Percentiles rank a stretch among this genome's conserved stretches.
Evolutionary conservation across 1,284 basidiomycete genomes (phyloP).

Genomic region (Moniliophthora roreri): DNA sequence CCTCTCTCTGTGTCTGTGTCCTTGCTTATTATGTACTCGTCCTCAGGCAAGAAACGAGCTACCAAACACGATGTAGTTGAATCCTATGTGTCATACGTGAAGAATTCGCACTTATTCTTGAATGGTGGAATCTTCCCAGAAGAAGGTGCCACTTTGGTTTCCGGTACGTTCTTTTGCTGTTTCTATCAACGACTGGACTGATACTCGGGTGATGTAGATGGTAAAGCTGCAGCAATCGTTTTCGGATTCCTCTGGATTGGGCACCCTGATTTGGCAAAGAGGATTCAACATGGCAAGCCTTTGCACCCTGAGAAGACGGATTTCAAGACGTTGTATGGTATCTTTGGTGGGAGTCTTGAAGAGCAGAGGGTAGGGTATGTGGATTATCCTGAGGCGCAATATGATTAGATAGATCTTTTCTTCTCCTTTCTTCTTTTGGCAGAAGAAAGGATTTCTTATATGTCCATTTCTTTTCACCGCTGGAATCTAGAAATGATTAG

Average conservation of each 20-base stretch:
- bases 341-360: not conserved
- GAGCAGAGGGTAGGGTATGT: not conserved
- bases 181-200: too few species aligned
- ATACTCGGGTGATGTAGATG: not conserved
- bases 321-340: slow-evolving; percentile 10
- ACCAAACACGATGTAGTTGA: slow-evolving; percentile 23
- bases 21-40: not conserved
- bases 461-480: too few species aligned
- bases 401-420: too few species aligned
- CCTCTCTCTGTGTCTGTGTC: not conserved
- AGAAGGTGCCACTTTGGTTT: slow-evolving; percentile 30
- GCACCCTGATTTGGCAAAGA: slow-evolving; percentile 24
- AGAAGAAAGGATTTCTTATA: too few species aligned
- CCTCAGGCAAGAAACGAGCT: slow-evolving; percentile 13
- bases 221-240: slow-evolving; percentile 17
- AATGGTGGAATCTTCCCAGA: slow-evolving; percentile 32
- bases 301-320: slow-evolving; percentile 13
- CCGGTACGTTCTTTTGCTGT: not conserved
- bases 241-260: slow-evolving; percentile 24
- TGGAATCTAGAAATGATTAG: too few species aligned
- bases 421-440: too few species aligned
- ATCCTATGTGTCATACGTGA: slow-evolving; percentile 35
- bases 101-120: slow-evolving; percentile 27
- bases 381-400: not conserved
- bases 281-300: slow-evolving; percentile 21